Conservation (phyloP, 106 monocot genomes). For the Dioscorea dumetorum region DNA sequence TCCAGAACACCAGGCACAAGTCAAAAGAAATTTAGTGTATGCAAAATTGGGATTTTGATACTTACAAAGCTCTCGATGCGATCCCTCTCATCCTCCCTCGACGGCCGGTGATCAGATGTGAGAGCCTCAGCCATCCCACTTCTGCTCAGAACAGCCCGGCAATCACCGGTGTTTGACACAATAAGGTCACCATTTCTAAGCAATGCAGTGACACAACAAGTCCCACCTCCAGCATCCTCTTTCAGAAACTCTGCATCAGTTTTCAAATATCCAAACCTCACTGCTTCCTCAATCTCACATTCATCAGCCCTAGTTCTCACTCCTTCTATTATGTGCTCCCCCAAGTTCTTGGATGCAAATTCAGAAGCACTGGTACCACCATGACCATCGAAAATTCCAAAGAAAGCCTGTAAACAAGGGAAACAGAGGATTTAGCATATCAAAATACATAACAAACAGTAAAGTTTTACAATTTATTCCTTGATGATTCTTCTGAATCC, state of each 20-base stretch:
- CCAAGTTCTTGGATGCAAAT: conserved; percentile 64
- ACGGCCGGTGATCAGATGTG: conserved; percentile 77
- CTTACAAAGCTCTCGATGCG: conserved; percentile 86
- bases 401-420: conserved; percentile 53
- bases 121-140: conserved; percentile 64
- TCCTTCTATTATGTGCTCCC: conserved; percentile 47
- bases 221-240: conserved; percentile 41
- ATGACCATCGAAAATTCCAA: conserved; percentile 94
- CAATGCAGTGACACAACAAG: conserved; percentile 76
- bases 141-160: conserved; percentile 76
- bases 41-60: not conserved
- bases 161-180: conserved; percentile 90
- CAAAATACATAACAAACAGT: not conserved
- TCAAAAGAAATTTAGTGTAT: not conserved
- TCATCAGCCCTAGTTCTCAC: conserved; percentile 13
- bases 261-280: conserved; percentile 54
- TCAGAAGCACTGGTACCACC: conserved; percentile 72
- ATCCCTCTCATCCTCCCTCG: conserved; percentile 64
- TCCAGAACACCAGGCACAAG: not conserved
- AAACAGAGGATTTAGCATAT: not conserved
- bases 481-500: too few species aligned
- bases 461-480: too few species aligned
- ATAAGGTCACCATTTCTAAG: conserved; percentile 58
- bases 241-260: conserved; percentile 68
- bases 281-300: conserved; percentile 33